Percentiles rank a stretch among this genome's conserved stretches.
phyloP scores from a whole-genome alignment of 495 filamentous ascomycete species.

The Penicillium ochrochloron region DNA sequence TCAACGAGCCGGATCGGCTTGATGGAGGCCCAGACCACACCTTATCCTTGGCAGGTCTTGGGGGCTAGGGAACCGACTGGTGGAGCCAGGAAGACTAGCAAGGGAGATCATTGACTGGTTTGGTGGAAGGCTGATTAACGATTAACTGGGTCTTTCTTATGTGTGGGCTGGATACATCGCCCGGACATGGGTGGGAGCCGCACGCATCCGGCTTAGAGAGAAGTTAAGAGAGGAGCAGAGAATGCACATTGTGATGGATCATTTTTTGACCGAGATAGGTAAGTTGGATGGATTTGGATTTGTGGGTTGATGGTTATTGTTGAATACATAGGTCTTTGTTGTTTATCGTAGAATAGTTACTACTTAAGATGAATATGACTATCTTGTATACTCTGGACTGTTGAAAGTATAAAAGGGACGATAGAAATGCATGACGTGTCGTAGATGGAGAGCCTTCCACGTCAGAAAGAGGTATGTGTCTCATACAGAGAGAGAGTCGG shows the following conservation, averaged over 20 bases:
- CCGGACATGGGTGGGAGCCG: slow-evolving; percentile 20
- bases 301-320: neutral
- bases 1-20: slow-evolving; percentile 11
- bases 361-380: too few species aligned
- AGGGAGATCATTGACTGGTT: neutral
- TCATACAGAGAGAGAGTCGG: too few species aligned
- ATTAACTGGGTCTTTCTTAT: neutral
- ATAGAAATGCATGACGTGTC: slow-evolving; percentile 33
- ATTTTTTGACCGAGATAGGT: neutral
- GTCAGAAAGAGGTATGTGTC: slow-evolving; percentile 23
- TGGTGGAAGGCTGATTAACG: neutral
- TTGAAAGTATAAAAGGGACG: slow-evolving; percentile 1
- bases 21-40: slow-evolving; percentile 28
- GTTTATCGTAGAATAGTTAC: neutral
- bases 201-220: slow-evolving; percentile 23
- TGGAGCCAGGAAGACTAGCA: neutral
- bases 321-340: neutral
- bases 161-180: slow-evolving; percentile 6
- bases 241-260: slow-evolving; percentile 5
- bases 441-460: slow-evolving; percentile 18
- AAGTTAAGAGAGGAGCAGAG: neutral
- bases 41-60: slow-evolving; percentile 28
- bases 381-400: neutral
- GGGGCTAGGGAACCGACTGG: neutral
- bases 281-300: neutral